Percentiles rank a stretch among this genome's conserved stretches.
phyloP scores from a whole-genome alignment of 768 basidiomycete genomes.

The Boletus tylopilopsis region DNA sequence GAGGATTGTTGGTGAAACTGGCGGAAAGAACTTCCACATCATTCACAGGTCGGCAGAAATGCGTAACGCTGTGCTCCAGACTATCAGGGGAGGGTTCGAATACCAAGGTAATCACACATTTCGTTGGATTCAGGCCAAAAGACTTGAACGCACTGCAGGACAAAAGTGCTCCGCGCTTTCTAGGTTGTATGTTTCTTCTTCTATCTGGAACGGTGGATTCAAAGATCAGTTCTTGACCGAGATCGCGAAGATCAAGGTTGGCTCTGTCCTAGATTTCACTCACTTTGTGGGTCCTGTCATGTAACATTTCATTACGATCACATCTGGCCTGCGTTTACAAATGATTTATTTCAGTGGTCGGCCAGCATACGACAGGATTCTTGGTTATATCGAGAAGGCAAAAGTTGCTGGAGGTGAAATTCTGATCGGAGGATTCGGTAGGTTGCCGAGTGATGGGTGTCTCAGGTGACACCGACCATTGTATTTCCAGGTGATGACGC shows the following conservation, averaged over 20 bases:
- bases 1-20: slow-evolving; percentile 95
- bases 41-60: slow-evolving; percentile 86
- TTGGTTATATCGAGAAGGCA: slow-evolving; percentile 79
- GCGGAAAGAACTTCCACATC: slow-evolving; percentile 98
- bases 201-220: slow-evolving; percentile 84
- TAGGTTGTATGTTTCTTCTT: slow-evolving; percentile 83
- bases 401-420: slow-evolving; percentile 88
- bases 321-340: not conserved
- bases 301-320: slow-evolving; percentile 36
- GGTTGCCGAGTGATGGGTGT: slow-evolving; percentile 12
- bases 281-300: slow-evolving; percentile 98
- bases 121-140: not conserved
- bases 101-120: slow-evolving; percentile 68
- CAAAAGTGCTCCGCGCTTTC: slow-evolving; percentile 98
- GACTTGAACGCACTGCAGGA: slow-evolving; percentile 38
- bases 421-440: slow-evolving; percentile 79
- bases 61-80: slow-evolving; percentile 85
- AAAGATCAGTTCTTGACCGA: slow-evolving; percentile 73
- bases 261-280: slow-evolving; percentile 65
- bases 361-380: slow-evolving; percentile 86
- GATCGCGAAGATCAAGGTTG: slow-evolving; percentile 82
- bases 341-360: slow-evolving; percentile 50
- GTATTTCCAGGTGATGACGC: slow-evolving; percentile 68
- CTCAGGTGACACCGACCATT: not conserved
- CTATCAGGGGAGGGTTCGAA: slow-evolving; percentile 87